Evolutionary conservation across 2,329 filamentous ascomycete species (phyloP).

Genomic region (Aspergillus costaricaensis): DNA sequence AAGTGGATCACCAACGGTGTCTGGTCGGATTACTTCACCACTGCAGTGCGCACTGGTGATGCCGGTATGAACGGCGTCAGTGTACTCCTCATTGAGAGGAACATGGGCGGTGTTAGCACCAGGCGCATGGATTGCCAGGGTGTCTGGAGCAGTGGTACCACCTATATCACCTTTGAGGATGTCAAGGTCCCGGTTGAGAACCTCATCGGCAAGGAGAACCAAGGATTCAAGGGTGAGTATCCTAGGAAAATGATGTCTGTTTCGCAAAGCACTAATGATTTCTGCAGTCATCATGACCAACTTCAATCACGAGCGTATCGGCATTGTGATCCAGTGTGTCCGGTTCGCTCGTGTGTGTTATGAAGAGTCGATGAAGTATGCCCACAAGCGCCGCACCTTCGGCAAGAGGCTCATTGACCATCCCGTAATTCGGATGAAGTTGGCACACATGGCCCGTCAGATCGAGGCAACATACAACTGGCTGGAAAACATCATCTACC

Average conservation of each 20-base stretch:
- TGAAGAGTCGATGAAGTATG: slow-evolving; percentile 95
- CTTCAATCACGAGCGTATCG: slow-evolving; percentile 99
- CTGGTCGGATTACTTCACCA: slow-evolving; percentile 97
- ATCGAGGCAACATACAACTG: slow-evolving; percentile 97
- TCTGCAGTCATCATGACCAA: slow-evolving; percentile 90
- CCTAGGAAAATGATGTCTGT: neutral
- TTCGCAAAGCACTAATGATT: neutral
- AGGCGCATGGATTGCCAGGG: slow-evolving; percentile 98
- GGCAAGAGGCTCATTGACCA: slow-evolving; percentile 96
- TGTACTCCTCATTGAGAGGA: slow-evolving; percentile 87
- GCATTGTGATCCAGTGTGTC: slow-evolving; percentile 95
- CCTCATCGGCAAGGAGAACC: slow-evolving; percentile 94
- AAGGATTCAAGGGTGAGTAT: slow-evolving; percentile 78
- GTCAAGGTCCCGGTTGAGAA: slow-evolving; percentile 99
- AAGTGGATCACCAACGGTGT: slow-evolving; percentile 99
- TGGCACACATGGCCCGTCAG: slow-evolving; percentile 96
- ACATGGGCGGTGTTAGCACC: slow-evolving; percentile 80
- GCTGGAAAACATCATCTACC: slow-evolving; percentile 93
- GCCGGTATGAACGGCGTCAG: slow-evolving; percentile 91
- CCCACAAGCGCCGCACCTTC: slow-evolving; percentile 94
- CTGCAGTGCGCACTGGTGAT: slow-evolving; percentile 85
- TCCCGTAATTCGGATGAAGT: slow-evolving; percentile 94
- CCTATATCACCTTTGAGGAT: slow-evolving; percentile 97
- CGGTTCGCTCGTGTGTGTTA: slow-evolving; percentile 96
- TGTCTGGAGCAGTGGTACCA: slow-evolving; percentile 92